phyloP scores from a whole-genome alignment of 2,329 filamentous ascomycete species.

The Lachnellula cervina region DNA sequence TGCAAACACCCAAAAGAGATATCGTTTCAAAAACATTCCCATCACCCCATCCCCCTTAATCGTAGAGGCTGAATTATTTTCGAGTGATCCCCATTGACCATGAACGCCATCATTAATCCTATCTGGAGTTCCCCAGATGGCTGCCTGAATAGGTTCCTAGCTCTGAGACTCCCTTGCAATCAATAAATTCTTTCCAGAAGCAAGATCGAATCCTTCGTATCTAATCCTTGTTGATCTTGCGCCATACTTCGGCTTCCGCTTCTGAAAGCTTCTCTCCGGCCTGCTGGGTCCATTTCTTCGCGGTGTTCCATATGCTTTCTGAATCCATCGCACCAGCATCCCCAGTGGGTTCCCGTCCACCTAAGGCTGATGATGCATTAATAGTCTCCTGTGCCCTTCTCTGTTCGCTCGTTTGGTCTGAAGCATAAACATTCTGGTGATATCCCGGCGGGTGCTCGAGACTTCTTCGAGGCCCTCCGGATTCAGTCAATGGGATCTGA shows the following conservation, averaged over 20 bases:
- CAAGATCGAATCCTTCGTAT: constrained; percentile 6
- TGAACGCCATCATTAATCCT: background rate
- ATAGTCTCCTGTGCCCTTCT: constrained; percentile 23
- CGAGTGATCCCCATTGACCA: constrained; percentile 1
- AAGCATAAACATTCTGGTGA: constrained; percentile 49
- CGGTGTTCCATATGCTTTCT: constrained; percentile 46
- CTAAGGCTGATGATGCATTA: constrained; percentile 6
- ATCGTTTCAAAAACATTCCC: constrained; percentile 1
- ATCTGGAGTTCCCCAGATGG: background rate
- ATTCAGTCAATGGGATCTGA: constrained; percentile 11
- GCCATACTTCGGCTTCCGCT: constrained; percentile 59
- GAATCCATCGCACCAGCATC: constrained; percentile 30
- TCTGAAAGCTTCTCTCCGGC: constrained; percentile 54
- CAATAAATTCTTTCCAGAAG: constrained; percentile 11
- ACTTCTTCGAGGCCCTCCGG: constrained; percentile 16
- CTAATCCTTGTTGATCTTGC: constrained; percentile 51
- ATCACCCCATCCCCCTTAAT: constrained; percentile 3
- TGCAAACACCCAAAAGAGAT: constrained; percentile 14
- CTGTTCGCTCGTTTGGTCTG: constrained; percentile 47
- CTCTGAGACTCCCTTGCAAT: constrained; percentile 4
- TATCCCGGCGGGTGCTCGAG: constrained; percentile 43
- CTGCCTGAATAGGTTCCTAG: background rate
- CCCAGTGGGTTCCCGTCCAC: constrained; percentile 1
- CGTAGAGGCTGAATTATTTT: constrained; percentile 18
- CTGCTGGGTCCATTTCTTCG: constrained; percentile 52